phyloP scores from a whole-genome alignment of 78 protist genomes.

The Trichosphaerium sp. region DNA sequence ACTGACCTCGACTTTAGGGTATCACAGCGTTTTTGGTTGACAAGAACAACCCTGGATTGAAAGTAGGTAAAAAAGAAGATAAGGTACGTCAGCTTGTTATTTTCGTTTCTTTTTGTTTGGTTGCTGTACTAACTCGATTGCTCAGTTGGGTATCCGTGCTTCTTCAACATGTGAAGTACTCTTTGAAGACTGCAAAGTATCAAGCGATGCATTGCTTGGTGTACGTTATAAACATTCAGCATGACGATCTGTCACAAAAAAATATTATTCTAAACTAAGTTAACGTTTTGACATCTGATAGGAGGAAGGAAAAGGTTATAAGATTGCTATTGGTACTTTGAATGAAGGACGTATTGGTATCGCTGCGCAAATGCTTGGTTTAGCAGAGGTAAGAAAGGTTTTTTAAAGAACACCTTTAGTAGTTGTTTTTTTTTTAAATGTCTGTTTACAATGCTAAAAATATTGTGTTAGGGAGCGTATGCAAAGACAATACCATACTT shows the following conservation, averaged over 20 bases:
- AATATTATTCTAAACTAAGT: neutral
- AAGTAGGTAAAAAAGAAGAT: conserved; percentile 79
- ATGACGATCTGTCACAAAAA: neutral
- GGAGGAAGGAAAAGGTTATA: conserved; percentile 79
- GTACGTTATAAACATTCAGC: neutral
- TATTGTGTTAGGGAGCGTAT: conserved; percentile 87
- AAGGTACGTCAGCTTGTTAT: conserved; percentile 13
- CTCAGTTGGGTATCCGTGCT: conserved; percentile 78
- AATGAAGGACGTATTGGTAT: conserved; percentile 94
- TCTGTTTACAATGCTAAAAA: too few relatives aligned
- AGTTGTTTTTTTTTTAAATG: too few relatives aligned
- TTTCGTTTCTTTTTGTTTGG: neutral
- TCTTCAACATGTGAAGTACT: conserved; percentile 79
- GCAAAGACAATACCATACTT: conserved; percentile 77
- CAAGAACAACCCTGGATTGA: conserved; percentile 53
- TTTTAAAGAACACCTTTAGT: too few relatives aligned
- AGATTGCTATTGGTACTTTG: conserved; percentile 82
- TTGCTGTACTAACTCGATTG: neutral
- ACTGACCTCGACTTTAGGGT: too few relatives aligned
- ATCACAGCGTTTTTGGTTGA: conserved; percentile 88
- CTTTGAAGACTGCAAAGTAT: conserved; percentile 60
- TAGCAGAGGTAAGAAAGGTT: too few relatives aligned
- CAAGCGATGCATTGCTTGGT: conserved; percentile 51
- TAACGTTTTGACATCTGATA: neutral
- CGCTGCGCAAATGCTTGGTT: conserved; percentile 89